Evolutionary conservation across 768 basidiomycete genomes (phyloP), one percentile per base, ranked within the genome.

Genomic region (Trametes maxima): DNA sequence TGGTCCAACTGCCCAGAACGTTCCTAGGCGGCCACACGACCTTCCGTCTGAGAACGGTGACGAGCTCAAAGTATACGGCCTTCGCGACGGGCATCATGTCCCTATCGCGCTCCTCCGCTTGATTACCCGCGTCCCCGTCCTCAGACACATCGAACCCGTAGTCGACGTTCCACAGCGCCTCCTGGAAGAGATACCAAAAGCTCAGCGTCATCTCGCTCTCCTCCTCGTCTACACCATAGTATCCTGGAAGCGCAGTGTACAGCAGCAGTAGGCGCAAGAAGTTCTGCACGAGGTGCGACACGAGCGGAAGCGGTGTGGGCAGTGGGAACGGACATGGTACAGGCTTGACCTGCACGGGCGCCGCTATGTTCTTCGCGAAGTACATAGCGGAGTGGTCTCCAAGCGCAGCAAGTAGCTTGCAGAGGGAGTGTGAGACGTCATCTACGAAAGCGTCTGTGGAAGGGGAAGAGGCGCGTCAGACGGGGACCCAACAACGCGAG

Each of bases 111-210:
- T 69, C 61, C 39, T 60, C 60, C n/a, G 47, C 50, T 37, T 59
- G 39, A 21, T 61, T 59, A 13, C 59, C 60, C 16, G 54, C 52
- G 4, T 62, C 61, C 3, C 57, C 60, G 6, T 62, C 60, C 10
- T 68, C 67, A 6, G 69, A 69, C 12, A 72, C 75, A 11, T 78
- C 79, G 25, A 57, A 68, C 58, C 61, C 82, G 58, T 79, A 86
- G 54, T 89, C 86, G 13, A 80, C 80, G 37, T 77, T 80, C 91
- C 91, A 94, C 24, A 94, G 72, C 1, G 92, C 85, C 70, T 98
- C 95, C 73, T 96, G 94, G 58, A 96, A 83, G 42, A 92, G 77
- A 64, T 93, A 95, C 90, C 95, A 96, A 68, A 95, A 95, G 1
- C 85, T 85, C 2, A 96, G 81, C 2, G 90, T 90, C 79, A 89